These are phyloP conservation scores for Sambucus nigra DNA, from an alignment of 129 eudicot genomes.

Conservation along the genomic window DNA sequence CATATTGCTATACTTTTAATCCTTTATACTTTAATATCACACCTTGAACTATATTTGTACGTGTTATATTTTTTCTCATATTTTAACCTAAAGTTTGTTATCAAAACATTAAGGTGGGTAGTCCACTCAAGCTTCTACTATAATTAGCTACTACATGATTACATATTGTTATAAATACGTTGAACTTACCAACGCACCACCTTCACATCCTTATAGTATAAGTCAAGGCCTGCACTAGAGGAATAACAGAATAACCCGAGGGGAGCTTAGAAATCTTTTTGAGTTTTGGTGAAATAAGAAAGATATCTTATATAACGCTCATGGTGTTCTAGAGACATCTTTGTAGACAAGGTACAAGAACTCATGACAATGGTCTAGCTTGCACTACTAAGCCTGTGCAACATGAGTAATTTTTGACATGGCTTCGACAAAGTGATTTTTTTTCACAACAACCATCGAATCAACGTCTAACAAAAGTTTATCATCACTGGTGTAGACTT, in stretches of 20 bases:
- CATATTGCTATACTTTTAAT: too few species aligned
- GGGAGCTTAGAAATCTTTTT: slow-evolving; percentile 80
- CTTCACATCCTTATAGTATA: slow-evolving; percentile 64
- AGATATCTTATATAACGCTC: slow-evolving; percentile 67
- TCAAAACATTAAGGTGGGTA: too few species aligned
- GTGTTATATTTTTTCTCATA: too few species aligned
- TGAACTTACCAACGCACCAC: slow-evolving; percentile 90
- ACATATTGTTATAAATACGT: too few species aligned
- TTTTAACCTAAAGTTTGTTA: too few species aligned
- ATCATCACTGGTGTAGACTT: slow-evolving; percentile 97
- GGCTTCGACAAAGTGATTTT: slow-evolving; percentile 84
- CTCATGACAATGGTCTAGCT: slow-evolving; percentile 82
- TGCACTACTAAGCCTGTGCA: slow-evolving; percentile 95
- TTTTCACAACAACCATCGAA: slow-evolving; percentile 75
- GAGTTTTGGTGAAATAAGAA: slow-evolving; percentile 67
- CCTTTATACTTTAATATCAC: too few species aligned
- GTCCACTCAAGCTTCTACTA: too few species aligned
- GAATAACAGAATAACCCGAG: slow-evolving; percentile 71
- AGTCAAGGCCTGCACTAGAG: slow-evolving; percentile 93
- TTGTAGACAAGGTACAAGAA: slow-evolving; percentile 77
- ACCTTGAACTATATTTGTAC: too few species aligned
- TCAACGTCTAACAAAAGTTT: slow-evolving; percentile 91
- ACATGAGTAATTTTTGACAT: slow-evolving; percentile 97
- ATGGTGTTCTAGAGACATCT: slow-evolving; percentile 67
- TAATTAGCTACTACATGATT: too few species aligned